Evolutionary conservation across 768 basidiomycete species (phyloP), one percentile per base, ranked within the genome.

Genomic region (Russula ochroleuca): DNA sequence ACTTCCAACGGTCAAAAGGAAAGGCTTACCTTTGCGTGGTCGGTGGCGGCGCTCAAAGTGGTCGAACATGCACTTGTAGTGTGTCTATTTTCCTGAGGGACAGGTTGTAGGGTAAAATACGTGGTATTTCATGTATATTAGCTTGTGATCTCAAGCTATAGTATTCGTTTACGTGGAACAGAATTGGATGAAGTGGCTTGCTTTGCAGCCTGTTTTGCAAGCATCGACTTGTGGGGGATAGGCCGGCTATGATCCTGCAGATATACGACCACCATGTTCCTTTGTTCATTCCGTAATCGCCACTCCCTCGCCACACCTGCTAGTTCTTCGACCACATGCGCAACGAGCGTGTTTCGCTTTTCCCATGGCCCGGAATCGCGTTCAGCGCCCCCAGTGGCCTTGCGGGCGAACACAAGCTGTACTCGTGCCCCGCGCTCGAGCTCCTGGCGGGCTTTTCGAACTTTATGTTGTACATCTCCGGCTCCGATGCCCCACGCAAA

Each of bases 381-480:
- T 31, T 9, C 23, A 37, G 41, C 21, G 40, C 61, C 57, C 59
- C 70, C 61, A 4, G 67, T 59, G 54, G 67, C 67, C 65, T 73
- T 75, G 38, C 69, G 65, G n/a, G 67, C 65, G 23, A 77, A 62
- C 10, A 71, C 61, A 5, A 78, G 61, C 21, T 69, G 62, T 31
- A 77, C 72, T n/a, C 70, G 64, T 13, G 69, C 58, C 5, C 73
- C 73, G 35, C 73, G 70, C 11, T 61, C 68, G 21, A 78, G 64
- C 23, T 74, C 66, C 49, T 70, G 65, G 35, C 66, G 52, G 13
- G 70, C 75, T 59, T 75, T 73, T 40, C 69, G 69, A n/a, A 78
- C 55, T 67, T 78, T 78, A 70, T 76, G 76, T 35, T 68, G 66
- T 1, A 78, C 60, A 59, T 78, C 77, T 23, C 70, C 71, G 17